Evolutionary conservation across 106 monocot genomes (phyloP).

Genomic region (Dendrobium chrysotoxum): DNA sequence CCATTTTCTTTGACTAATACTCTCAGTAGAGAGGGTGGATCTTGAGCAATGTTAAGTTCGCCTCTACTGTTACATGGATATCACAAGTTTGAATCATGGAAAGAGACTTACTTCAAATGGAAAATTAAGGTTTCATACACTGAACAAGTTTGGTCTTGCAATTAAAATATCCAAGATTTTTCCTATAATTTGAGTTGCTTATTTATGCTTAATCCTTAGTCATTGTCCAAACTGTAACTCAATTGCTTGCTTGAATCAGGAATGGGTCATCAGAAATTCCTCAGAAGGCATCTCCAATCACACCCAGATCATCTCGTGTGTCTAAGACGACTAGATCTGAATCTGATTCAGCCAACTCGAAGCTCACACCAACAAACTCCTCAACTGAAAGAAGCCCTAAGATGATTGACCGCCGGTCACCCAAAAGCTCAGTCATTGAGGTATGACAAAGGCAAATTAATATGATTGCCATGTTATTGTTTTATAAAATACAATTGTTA

Average conservation of each 20-base stretch:
- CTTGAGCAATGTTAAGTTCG: too few relatives aligned
- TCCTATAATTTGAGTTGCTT: not conserved
- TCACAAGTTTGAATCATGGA: too few relatives aligned
- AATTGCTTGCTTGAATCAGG: constrained; percentile 23
- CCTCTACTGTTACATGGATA: too few relatives aligned
- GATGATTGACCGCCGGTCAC: constrained; percentile 26
- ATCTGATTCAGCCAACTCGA: constrained; percentile 34
- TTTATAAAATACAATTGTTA: too few relatives aligned
- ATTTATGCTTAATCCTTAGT: not conserved
- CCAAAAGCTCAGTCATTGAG: constrained; percentile 40
- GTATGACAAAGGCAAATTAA: constrained; percentile 13
- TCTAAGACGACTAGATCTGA: constrained; percentile 24
- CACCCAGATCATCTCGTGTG: constrained; percentile 39
- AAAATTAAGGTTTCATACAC: not conserved
- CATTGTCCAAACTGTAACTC: not conserved
- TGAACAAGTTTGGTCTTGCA: not conserved
- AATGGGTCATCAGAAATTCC: constrained; percentile 47
- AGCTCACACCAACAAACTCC: constrained; percentile 11
- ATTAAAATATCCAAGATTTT: not conserved
- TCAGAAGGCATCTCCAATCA: constrained; percentile 47
- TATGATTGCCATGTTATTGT: too few relatives aligned
- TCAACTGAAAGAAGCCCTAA: constrained; percentile 35
- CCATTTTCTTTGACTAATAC: too few relatives aligned
- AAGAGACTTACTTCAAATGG: too few relatives aligned
- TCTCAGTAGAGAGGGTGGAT: too few relatives aligned